Conservation (phyloP, 108 stramenopile species). For the Parietichytrium sp. region DNA sequence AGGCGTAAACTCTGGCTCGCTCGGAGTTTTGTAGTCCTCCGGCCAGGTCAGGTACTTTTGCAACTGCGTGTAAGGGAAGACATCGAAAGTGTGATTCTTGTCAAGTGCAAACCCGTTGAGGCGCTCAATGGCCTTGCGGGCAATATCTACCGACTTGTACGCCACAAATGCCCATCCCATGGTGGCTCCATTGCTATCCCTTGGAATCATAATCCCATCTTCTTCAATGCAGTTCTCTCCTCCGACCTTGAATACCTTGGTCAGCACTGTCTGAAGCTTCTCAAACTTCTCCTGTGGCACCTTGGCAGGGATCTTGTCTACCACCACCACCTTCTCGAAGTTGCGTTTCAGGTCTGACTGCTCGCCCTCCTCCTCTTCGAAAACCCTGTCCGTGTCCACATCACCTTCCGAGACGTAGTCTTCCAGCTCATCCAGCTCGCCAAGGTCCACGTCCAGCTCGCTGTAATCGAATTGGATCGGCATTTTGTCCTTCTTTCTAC, state of each 20-base stretch:
- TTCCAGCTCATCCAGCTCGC: constrained; percentile 18
- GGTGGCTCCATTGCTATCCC: constrained; percentile 2
- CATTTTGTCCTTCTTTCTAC: too few species aligned
- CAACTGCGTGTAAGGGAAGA: constrained; percentile 42
- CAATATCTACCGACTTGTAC: constrained; percentile 30
- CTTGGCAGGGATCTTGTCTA: constrained; percentile 21
- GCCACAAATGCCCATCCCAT: constrained; percentile 44
- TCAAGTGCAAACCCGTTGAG: constrained; percentile 42
- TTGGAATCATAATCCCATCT: constrained; percentile 41
- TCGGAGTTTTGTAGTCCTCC: constrained; percentile 42
- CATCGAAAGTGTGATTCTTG: constrained; percentile 48
- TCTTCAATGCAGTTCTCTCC: constrained; percentile 33
- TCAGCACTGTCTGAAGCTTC: constrained; percentile 25
- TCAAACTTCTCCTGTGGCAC: constrained; percentile 32
- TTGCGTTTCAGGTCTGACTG: background rate
- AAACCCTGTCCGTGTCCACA: constrained; percentile 34
- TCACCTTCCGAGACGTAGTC: constrained; percentile 25
- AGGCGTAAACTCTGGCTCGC: constrained; percentile 20
- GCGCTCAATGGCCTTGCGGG: constrained; percentile 41
- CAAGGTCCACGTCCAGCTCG: constrained; percentile 37
- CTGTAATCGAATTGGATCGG: constrained; percentile 35
- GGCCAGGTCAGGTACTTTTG: constrained; percentile 11
- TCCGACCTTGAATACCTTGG: constrained; percentile 37
- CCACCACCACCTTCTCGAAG: constrained; percentile 25
- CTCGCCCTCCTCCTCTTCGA: constrained; percentile 40